Evolutionary conservation across 306 rosid species (phyloP).

Genomic region (Inga oerstediana): DNA sequence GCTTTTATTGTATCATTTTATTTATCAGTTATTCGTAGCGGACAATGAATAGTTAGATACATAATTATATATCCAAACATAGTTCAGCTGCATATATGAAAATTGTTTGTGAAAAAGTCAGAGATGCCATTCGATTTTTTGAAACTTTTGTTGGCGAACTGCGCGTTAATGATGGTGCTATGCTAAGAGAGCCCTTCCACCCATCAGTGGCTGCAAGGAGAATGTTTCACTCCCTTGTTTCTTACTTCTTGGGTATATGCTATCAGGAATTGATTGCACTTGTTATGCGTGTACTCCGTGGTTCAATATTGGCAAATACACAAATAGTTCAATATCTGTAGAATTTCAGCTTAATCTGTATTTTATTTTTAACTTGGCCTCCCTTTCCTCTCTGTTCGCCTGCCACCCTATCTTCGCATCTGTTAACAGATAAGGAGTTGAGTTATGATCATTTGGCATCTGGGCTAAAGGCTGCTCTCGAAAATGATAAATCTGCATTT

Average conservation of each 20-base stretch:
- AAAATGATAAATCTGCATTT: conserved; percentile 78
- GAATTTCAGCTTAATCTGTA: conserved; percentile 8
- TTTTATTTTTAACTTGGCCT: conserved; percentile 16
- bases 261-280: neutral
- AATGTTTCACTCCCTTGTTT: neutral
- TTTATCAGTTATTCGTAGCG: neutral
- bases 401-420: conserved; percentile 6
- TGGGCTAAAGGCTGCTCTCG: conserved; percentile 77
- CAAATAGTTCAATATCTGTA: neutral
- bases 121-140: conserved; percentile 1
- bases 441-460: conserved; percentile 82
- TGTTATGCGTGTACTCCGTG: conserved; percentile 6
- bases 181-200: neutral
- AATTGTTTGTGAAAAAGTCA: conserved; percentile 22
- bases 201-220: neutral
- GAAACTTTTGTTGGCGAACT: neutral
- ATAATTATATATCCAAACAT: neutral
- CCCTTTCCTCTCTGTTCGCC: conserved; percentile 17
- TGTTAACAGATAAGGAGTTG: conserved; percentile 71
- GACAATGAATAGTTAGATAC: neutral
- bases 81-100: conserved; percentile 4
- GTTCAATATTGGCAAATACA: conserved; percentile 10
- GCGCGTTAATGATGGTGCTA: neutral
- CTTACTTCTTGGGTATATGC: neutral
- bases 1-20: neutral